These are phyloP conservation scores for Plasmodium vivax DNA, from an alignment of 169 alveolate genomes.

Conservation along the genomic window DNA sequence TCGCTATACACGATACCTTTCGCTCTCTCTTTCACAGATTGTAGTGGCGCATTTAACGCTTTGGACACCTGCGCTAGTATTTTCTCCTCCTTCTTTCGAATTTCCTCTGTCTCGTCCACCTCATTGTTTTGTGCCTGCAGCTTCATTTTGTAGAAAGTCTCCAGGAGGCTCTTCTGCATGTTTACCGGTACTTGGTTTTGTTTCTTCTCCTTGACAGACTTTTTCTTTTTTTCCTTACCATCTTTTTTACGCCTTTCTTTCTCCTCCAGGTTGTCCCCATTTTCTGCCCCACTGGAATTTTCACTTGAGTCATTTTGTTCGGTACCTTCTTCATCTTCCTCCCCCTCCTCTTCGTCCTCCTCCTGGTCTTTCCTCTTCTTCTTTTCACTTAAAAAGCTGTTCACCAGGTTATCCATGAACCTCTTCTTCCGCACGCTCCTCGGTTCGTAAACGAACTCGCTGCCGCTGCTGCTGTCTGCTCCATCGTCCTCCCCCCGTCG, in stretches of 20 bases:
- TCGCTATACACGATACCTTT: conserved; percentile 77
- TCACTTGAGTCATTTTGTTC: conserved; percentile 20
- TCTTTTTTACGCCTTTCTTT: neutral
- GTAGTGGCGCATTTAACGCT: conserved; percentile 75
- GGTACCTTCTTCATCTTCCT: conserved; percentile 8
- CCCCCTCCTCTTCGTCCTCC: neutral
- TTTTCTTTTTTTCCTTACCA: conserved; percentile 9
- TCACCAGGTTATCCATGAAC: conserved; percentile 62
- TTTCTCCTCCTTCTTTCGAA: conserved; percentile 65
- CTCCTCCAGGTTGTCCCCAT: neutral
- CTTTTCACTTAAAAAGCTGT: conserved; percentile 46
- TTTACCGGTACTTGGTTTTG: conserved; percentile 10
- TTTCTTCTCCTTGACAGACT: neutral
- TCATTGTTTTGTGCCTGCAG: conserved; percentile 49
- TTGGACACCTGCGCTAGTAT: conserved; percentile 72
- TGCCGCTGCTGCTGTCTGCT: conserved; percentile 14
- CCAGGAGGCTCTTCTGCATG: conserved; percentile 46
- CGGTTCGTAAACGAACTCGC: conserved; percentile 59
- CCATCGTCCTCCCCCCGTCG: neutral
- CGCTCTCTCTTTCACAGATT: conserved; percentile 82
- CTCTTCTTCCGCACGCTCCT: conserved; percentile 46
- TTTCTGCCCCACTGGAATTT: neutral
- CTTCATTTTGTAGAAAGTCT: conserved; percentile 54
- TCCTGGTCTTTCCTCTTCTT: conserved; percentile 18
- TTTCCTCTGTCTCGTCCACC: conserved; percentile 62